These are phyloP conservation scores for Pseudocercospora vitis DNA, from an alignment of 2,329 filamentous ascomycete species.

Conservation along the genomic window DNA sequence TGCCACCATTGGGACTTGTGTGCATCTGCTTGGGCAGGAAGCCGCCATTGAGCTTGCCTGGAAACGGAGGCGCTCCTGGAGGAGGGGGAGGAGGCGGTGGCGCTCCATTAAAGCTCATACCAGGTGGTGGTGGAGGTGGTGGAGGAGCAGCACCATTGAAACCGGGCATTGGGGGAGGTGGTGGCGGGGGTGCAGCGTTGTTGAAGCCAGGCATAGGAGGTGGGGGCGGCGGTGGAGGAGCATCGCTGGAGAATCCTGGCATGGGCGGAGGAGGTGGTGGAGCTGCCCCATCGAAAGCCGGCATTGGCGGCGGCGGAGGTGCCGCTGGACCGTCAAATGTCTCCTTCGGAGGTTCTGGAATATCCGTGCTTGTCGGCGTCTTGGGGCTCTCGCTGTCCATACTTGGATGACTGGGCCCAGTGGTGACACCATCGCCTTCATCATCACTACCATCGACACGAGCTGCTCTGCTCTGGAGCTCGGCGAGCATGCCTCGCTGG, in stretches of 20 bases:
- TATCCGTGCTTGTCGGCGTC: conserved; percentile 58
- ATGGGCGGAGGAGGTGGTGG: conserved; percentile 48
- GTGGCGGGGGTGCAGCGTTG: conserved; percentile 44
- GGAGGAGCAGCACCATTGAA: conserved; percentile 43
- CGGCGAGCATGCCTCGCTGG: conserved; percentile 59
- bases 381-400: conserved; percentile 69
- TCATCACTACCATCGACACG: conserved; percentile 71
- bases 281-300: conserved; percentile 39
- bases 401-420: conserved; percentile 73
- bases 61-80: conserved; percentile 65
- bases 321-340: conserved; percentile 46
- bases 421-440: conserved; percentile 69
- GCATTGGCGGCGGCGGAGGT: conserved; percentile 49
- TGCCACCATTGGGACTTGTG: conserved; percentile 56
- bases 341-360: conserved; percentile 43
- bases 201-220: conserved; percentile 49
- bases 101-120: conserved; percentile 51
- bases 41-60: conserved; percentile 61
- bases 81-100: conserved; percentile 61
- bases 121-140: conserved; percentile 51
- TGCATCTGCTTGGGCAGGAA: conserved; percentile 68
- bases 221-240: conserved; percentile 42
- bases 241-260: conserved; percentile 45
- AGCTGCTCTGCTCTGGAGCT: conserved; percentile 76
- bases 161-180: conserved; percentile 44